phyloP scores from a whole-genome alignment of 306 rosid genomes.

The Lathyrus sativus region DNA sequence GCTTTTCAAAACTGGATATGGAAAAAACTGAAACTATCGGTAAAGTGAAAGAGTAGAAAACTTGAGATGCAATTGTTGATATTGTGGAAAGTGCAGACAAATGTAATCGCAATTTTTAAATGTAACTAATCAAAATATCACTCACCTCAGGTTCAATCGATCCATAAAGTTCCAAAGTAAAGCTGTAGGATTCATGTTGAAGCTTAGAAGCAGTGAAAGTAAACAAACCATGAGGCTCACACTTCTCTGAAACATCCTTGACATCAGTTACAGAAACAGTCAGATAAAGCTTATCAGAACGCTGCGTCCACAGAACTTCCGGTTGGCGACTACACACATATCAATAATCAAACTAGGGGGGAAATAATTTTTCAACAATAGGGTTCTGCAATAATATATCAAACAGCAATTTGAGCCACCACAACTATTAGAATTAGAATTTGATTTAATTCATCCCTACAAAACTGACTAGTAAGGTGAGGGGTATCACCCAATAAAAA shows the following conservation, averaged over 20 bases:
- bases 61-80: not conserved
- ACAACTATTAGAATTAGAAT: too few relatives aligned
- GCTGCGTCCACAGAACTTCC: slow-evolving; percentile 95
- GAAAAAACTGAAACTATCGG: not conserved
- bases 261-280: slow-evolving; percentile 87
- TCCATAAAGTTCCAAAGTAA: slow-evolving; percentile 68
- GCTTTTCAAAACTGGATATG: slow-evolving; percentile 14
- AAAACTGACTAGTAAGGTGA: too few relatives aligned
- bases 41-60: not conserved
- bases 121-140: not conserved
- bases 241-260: slow-evolving; percentile 67
- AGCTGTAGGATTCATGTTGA: slow-evolving; percentile 64
- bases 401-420: not conserved
- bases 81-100: not conserved
- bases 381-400: not conserved
- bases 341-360: not conserved
- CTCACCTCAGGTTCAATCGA: slow-evolving; percentile 68
- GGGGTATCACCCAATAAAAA: too few relatives aligned
- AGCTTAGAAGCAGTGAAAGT: slow-evolving; percentile 74
- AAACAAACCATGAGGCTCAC: slow-evolving; percentile 78
- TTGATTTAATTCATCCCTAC: too few relatives aligned
- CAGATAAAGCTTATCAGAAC: slow-evolving; percentile 79
- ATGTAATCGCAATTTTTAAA: not conserved
- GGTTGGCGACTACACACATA: slow-evolving; percentile 73
- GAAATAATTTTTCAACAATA: not conserved